Evolutionary conservation across 2,329 filamentous ascomycete genomes (phyloP).

Genomic region (Clarireedia homoeocarpa): DNA sequence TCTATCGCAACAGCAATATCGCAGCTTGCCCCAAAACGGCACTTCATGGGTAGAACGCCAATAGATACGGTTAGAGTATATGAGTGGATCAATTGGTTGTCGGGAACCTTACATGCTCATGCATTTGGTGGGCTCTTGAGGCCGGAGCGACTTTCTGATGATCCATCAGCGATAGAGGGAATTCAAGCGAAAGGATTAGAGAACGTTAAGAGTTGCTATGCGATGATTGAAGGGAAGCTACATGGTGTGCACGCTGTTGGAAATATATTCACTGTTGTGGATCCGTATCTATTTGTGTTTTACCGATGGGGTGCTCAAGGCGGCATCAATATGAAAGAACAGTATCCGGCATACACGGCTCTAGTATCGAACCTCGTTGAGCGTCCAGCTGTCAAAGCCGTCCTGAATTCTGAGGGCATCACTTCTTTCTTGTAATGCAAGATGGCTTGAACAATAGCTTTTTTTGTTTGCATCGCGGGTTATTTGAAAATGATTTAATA

Average conservation of each 20-base stretch:
- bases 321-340: constrained; percentile 18
- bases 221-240: constrained; percentile 23
- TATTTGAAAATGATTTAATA: no score
- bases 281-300: constrained; percentile 30
- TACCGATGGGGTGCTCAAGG: constrained; percentile 26
- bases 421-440: no score
- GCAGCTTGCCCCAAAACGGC: constrained; percentile 24
- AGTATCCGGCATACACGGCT: constrained; percentile 15
- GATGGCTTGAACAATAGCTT: no score
- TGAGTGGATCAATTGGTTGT: constrained; percentile 32
- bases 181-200: constrained; percentile 20
- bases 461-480: no score
- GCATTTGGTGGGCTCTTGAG: constrained; percentile 25
- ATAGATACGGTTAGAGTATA: constrained; percentile 28
- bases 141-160: constrained; percentile 23
- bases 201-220: constrained; percentile 22
- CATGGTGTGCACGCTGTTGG: constrained; percentile 24
- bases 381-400: background rate
- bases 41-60: constrained; percentile 26
- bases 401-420: no score
- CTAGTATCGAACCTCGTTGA: constrained; percentile 15
- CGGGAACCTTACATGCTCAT: constrained; percentile 27
- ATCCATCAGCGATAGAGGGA: constrained; percentile 13
- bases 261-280: constrained; percentile 29
- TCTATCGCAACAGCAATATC: constrained; percentile 25